Conservation (phyloP, 2,329 filamentous ascomycete species). For the Diaporthe humulicola region DNA sequence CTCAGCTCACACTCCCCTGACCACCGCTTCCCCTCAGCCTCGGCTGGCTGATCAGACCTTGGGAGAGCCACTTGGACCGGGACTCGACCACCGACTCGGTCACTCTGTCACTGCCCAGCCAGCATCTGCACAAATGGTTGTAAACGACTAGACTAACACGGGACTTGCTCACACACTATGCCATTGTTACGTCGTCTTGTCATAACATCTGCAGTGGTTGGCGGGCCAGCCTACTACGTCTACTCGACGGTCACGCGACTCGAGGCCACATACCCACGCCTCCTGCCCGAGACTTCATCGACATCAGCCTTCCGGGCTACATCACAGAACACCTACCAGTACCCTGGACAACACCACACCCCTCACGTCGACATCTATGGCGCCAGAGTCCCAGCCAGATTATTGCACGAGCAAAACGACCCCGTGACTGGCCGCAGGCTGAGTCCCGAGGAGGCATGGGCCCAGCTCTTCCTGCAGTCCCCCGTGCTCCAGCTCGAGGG, state of each 20-base stretch:
- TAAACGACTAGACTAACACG: neutral
- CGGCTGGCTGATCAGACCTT: neutral
- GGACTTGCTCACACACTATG: slow-evolving; percentile 3
- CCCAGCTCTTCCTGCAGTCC: slow-evolving; percentile 26
- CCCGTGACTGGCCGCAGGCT: neutral
- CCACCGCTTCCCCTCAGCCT: slow-evolving; percentile 23
- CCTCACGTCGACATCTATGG: slow-evolving; percentile 32
- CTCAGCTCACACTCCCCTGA: neutral
- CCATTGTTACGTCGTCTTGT: slow-evolving; percentile 13
- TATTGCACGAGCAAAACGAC: slow-evolving; percentile 1
- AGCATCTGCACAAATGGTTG: neutral
- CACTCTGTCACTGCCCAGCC: neutral
- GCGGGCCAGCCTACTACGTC: slow-evolving; percentile 26
- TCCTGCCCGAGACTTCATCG: slow-evolving; percentile 27
- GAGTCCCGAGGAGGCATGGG: slow-evolving; percentile 32
- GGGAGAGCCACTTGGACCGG: neutral
- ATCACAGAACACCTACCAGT: neutral
- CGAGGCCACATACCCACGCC: slow-evolving; percentile 29
- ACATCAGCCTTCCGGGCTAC: slow-evolving; percentile 9
- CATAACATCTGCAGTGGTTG: slow-evolving; percentile 22
- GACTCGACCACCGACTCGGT: slow-evolving; percentile 1
- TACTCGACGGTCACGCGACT: slow-evolving; percentile 15
- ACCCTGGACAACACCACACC: slow-evolving; percentile 1
- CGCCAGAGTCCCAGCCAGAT: slow-evolving; percentile 7
- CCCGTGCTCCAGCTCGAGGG: slow-evolving; percentile 32